phyloP scores from a whole-genome alignment of 495 filamentous ascomycete genomes.

The Penicillium alfredii region DNA sequence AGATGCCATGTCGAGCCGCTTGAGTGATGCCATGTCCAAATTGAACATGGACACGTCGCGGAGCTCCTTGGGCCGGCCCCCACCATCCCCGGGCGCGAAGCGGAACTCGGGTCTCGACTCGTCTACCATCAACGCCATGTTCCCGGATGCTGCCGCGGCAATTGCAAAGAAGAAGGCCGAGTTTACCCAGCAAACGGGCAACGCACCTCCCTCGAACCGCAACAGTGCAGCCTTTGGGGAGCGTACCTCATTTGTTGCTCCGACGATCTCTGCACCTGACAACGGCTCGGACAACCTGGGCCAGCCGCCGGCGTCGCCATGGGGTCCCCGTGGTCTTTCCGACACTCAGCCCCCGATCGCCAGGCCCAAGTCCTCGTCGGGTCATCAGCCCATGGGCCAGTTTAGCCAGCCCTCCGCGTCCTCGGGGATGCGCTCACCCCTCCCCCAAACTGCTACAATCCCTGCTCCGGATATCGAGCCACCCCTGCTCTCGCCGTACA shows the following conservation, averaged over 20 bases:
- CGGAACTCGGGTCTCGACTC: constrained; percentile 87
- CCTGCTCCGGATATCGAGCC: constrained; percentile 73
- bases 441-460: constrained; percentile 77
- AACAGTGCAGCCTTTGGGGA: constrained; percentile 84
- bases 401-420: constrained; percentile 81
- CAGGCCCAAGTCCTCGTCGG: constrained; percentile 86
- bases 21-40: constrained; percentile 98
- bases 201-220: constrained; percentile 82
- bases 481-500: constrained; percentile 85
- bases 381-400: constrained; percentile 91
- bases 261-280: constrained; percentile 67
- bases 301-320: constrained; percentile 68
- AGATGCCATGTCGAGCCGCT: constrained; percentile 96
- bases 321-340: constrained; percentile 54
- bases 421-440: constrained; percentile 75
- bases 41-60: constrained; percentile 78
- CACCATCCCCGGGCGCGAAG: constrained; percentile 72
- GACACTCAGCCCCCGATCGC: constrained; percentile 51
- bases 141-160: constrained; percentile 94
- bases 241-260: constrained; percentile 70
- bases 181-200: constrained; percentile 90
- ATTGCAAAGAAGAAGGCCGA: constrained; percentile 97
- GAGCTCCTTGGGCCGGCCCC: constrained; percentile 76
- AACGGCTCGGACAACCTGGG: constrained; percentile 46
- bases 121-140: constrained; percentile 97